phyloP scores from a whole-genome alignment of 148 eudicot species.

The Gaultheria prostrata region DNA sequence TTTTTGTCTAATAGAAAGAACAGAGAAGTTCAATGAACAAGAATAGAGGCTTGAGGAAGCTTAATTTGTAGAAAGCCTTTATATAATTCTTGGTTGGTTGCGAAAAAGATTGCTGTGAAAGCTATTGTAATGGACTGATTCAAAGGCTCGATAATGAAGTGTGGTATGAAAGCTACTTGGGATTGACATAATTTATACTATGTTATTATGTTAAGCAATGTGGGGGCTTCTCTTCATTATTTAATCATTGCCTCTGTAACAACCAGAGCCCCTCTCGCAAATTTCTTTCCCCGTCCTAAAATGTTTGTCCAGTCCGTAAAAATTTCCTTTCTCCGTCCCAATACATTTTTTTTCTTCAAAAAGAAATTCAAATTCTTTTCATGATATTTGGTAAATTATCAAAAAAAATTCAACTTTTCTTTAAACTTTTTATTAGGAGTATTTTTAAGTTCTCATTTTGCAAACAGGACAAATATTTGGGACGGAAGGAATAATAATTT shows the following conservation, averaged over 20 bases:
- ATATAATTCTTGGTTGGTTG: neutral
- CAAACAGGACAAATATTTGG: too few species aligned
- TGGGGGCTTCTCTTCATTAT: neutral
- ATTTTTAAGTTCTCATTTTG: too few species aligned
- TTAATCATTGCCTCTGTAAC: constrained; percentile 17
- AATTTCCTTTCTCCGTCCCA: too few species aligned
- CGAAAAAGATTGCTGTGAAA: constrained; percentile 27
- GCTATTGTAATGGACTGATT: constrained; percentile 22
- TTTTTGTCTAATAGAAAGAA: neutral
- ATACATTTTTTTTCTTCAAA: too few species aligned
- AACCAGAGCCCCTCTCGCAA: neutral
- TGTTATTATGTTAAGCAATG: neutral
- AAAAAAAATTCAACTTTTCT: too few species aligned
- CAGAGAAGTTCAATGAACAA: neutral
- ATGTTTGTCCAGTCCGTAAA: too few species aligned
- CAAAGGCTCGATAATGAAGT: constrained; percentile 16
- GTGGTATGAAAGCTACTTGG: constrained; percentile 32
- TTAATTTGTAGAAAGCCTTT: neutral
- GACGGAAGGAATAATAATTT: too few species aligned
- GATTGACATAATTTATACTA: constrained; percentile 6
- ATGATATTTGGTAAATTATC: too few species aligned
- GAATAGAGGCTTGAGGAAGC: neutral
- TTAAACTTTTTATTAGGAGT: too few species aligned
- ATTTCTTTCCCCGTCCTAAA: neutral
- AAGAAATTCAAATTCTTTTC: too few species aligned